Evolutionary conservation across 768 basidiomycete genomes (phyloP), one percentile per base, ranked within the genome.

Genomic region (Leucogyrophana mollusca): DNA sequence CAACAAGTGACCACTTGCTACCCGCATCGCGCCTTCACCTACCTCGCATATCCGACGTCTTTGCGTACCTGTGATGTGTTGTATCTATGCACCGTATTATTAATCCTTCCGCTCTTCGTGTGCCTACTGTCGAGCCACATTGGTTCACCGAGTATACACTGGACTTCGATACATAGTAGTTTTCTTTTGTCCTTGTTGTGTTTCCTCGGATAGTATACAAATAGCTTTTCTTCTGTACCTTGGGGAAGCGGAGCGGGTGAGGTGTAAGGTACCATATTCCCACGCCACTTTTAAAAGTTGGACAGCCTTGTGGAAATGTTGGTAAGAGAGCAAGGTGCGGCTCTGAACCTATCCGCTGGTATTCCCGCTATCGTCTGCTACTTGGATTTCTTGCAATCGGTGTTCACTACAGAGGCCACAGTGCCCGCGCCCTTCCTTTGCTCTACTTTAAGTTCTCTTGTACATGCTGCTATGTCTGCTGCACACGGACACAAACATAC

Each of bases 401-500:
- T 55, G 49, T 51, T 40, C 37, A 34, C 52, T 59, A 56, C 55
- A 33, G 64, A 56, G 66, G 66, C 66, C 54, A 11, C 14, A 22
- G 50, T 50, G 66, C 66, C 66, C 67, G 68, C 32, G 68, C 54
- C 66, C 35, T 52, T 67, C 66, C 39, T 68, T 69, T 70, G 39
- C 46, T 25, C 41, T 58, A 61, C 59, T 18, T 59, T 65, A 64
- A 38, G 45, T 38, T 43, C 40, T 52, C 38, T 51, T 54, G 57
- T 64, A 69, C 44, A 65, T 65, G 60, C 48, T 46, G 53, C 18
- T 43, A 80, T 81, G 78, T 71, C 74, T 53, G 59, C 74, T 36
- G 55, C 65, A 25, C 76, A 71, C 54, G 76, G 75, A 55, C 85
- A 85, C 72, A 82, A 77, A 66, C 77, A 78, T 49, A 72, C 80